Evolutionary conservation across 2,329 filamentous ascomycete species (phyloP).

Genomic region (Xylaria sp.): DNA sequence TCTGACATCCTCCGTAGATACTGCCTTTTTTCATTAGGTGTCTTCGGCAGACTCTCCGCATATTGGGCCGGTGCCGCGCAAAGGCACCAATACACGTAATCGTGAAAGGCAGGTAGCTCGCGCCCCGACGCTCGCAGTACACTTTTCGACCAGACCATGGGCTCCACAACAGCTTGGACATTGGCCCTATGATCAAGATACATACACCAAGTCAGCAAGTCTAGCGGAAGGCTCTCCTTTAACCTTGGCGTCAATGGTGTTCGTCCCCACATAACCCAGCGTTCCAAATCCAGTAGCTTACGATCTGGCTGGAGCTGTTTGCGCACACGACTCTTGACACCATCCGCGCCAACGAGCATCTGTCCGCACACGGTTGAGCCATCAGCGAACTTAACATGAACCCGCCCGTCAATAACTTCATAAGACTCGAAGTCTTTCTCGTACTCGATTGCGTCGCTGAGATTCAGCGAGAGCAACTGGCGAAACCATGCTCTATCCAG

Average conservation of each 20-base stretch:
- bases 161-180: constrained; percentile 45
- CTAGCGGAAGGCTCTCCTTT: constrained; percentile 34
- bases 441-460: constrained; percentile 47
- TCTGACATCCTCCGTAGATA: constrained; percentile 39
- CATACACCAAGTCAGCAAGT: constrained; percentile 48
- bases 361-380: constrained; percentile 42
- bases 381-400: constrained; percentile 44
- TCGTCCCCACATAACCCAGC: constrained; percentile 49
- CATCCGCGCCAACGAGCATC: constrained; percentile 49
- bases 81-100: constrained; percentile 47
- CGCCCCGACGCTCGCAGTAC: constrained; percentile 34
- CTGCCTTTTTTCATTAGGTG: constrained; percentile 39
- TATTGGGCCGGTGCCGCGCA: constrained; percentile 44
- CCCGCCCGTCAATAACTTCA: constrained; percentile 37
- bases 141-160: constrained; percentile 45
- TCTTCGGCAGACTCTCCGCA: constrained; percentile 40
- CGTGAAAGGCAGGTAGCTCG: constrained; percentile 41
- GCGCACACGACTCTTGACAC: constrained; percentile 47
- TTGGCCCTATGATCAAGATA: constrained; percentile 45
- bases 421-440: constrained; percentile 47
- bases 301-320: constrained; percentile 47
- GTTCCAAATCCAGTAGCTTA: constrained; percentile 47
- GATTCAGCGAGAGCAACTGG: constrained; percentile 40
- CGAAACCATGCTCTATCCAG: constrained; percentile 49
- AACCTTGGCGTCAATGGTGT: constrained; percentile 44